Evolutionary conservation across 768 basidiomycete species (phyloP), one percentile per base, ranked within the genome.

Genomic region (Hygrophoropsis aurantiaca): DNA sequence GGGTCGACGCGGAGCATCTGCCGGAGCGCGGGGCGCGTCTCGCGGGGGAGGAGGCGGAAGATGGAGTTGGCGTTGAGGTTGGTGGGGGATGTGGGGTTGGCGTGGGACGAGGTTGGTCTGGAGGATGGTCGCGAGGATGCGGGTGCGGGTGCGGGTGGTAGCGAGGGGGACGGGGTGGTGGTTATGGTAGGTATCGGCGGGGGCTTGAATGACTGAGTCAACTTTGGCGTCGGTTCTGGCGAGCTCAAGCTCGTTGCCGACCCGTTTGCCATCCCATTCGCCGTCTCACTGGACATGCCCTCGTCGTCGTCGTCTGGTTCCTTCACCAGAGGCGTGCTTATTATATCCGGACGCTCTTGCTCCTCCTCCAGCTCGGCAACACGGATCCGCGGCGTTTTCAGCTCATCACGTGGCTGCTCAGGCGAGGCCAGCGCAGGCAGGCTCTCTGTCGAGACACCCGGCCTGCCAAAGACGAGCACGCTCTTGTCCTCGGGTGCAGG

Each of bases 1-100:
- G 95, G 90, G 60, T 98, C 95, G 40, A 97, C 81, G 57, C 82
- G 85, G 56, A 99, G 74, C 97, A 99, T 99, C 44, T 94, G 81
- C 49, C 92, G 87, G 50, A 99, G 77, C 11, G 89, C 91, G 6
- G 85, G 78, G 33, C 97, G 81, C 11, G 92, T 84, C 70, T 99
- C 95, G 44, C 97, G 85, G 2, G 97, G 97, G 19, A 99, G 78
- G 9, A 98, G 76, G 16, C 95, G 84, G 77, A 99, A 98, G 60
- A 99, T 97, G 7, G 92, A 94, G 64, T 98, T 95, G 21, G 91
- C 84, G 16, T 13, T 30, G 27, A 13, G 27, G 27, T 13, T 7
- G 21, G 64, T 65, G 2, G 66, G 66, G 3, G 65, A 61, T 20
- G 37, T 24, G 11, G 66, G 67, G 5, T 33, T 32, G 0, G 55